These are phyloP conservation scores for Dictyostelium firmibasis DNA, from an alignment of 78 protist genomes.

Conservation along the genomic window DNA sequence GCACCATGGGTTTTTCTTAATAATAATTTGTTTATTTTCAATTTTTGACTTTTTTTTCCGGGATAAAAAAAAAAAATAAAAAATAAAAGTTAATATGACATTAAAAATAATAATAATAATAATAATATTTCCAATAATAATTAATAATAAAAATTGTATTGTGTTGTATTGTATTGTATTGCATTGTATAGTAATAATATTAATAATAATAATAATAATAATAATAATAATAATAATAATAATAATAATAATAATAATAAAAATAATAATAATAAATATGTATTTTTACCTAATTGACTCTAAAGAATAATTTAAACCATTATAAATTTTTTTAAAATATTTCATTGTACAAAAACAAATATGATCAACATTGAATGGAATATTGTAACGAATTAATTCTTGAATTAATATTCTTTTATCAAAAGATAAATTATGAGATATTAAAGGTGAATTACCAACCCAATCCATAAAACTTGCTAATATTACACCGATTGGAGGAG, in stretches of 20 bases:
- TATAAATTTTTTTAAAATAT: conserved; percentile 47
- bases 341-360: conserved; percentile 79
- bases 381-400: conserved; percentile 37
- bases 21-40: conserved; percentile 47
- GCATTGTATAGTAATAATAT: no score
- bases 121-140: no score
- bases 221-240: no score
- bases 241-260: no score
- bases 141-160: no score
- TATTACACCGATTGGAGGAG: conserved; percentile 54
- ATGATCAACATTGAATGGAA: conserved; percentile 11
- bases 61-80: neutral
- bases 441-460: conserved; percentile 50
- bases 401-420: conserved; percentile 68
- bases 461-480: conserved; percentile 60
- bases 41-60: neutral
- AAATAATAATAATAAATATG: neutral
- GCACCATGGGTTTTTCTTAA: conserved; percentile 74
- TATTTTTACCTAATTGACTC: conserved; percentile 23
- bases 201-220: no score
- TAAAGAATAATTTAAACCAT: conserved; percentile 16
- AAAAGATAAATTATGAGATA: conserved; percentile 78
- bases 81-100: neutral
- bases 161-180: no score
- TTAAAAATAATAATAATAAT: no score